Conservation (phyloP, 176 grass and related monocot genomes). For the Triticum timopheevii region DNA sequence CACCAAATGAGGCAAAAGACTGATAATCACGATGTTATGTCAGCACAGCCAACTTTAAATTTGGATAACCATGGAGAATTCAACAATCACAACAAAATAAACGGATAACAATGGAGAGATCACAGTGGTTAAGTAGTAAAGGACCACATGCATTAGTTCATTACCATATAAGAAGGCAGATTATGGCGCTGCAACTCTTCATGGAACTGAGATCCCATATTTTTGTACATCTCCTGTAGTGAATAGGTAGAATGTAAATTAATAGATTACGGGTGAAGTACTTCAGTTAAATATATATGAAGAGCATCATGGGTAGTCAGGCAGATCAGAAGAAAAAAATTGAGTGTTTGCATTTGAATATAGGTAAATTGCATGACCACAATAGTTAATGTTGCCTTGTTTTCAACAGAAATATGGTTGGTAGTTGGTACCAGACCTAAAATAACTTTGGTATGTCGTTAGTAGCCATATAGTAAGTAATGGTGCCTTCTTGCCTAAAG, state of each 20-base stretch:
- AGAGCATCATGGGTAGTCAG: not conserved
- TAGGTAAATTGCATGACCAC: conserved; percentile 19
- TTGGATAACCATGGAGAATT: not conserved
- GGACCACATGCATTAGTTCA: conserved; percentile 28
- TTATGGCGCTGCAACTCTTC: conserved; percentile 80
- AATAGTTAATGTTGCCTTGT: conserved; percentile 7
- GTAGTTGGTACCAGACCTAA: conserved; percentile 16
- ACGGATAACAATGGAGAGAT: not conserved
- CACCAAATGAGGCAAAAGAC: conserved; percentile 23
- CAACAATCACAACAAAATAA: not conserved
- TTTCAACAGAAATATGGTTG: not conserved
- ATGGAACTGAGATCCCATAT: conserved; percentile 78
- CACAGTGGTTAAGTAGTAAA: not conserved
- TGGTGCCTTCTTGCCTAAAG: conserved; percentile 11
- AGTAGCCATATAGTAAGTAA: conserved; percentile 5
- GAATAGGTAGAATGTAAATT: conserved; percentile 11
- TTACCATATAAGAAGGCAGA: conserved; percentile 85
- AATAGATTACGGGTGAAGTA: not conserved
- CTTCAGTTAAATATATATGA: conserved; percentile 10
- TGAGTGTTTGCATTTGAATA: conserved; percentile 1
- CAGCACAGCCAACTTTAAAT: not conserved
- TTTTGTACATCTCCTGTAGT: conserved; percentile 72
- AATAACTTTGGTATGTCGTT: not conserved
- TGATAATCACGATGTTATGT: conserved; percentile 19
- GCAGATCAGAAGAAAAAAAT: conserved; percentile 1